Evolutionary conservation across 441 rosid genomes (phyloP).

Genomic region (Populus hybrid): DNA sequence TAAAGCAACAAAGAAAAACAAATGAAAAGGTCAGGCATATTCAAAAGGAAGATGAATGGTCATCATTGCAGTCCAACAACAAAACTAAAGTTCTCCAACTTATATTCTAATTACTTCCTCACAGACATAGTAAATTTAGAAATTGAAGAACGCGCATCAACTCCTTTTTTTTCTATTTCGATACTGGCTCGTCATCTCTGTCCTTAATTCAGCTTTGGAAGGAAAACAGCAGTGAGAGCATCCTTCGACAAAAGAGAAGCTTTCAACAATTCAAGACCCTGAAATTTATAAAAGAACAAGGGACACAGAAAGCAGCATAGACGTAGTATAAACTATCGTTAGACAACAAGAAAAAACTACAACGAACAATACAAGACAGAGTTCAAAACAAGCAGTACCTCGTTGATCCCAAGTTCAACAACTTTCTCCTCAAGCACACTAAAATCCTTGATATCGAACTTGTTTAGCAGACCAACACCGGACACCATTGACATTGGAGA

Average conservation of each 20-base stretch:
- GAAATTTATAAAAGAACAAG: too few species aligned
- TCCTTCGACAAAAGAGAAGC: conserved; percentile 23
- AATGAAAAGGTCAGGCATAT: too few species aligned
- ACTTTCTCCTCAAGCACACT: conserved; percentile 9
- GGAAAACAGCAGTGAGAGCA: conserved; percentile 15
- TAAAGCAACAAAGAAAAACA: too few species aligned
- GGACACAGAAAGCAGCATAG: not conserved
- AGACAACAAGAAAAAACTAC: not conserved
- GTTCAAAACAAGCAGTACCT: conserved; percentile 12
- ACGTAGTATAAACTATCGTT: too few species aligned
- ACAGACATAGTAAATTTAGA: too few species aligned
- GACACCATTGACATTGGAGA: conserved; percentile 23
- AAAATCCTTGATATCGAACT: conserved; percentile 13
- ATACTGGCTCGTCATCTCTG: too few species aligned
- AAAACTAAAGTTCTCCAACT: too few species aligned
- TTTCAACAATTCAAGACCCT: conserved; percentile 24
- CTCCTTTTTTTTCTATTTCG: too few species aligned
- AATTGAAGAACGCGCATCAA: too few species aligned
- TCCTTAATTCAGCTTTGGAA: not conserved
- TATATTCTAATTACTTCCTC: too few species aligned
- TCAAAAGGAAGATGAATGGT: too few species aligned
- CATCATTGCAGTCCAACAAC: too few species aligned
- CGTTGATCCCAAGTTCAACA: conserved; percentile 1
- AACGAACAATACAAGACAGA: not conserved
- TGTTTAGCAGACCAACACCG: conserved; percentile 13